phyloP scores from a whole-genome alignment of 768 basidiomycete genomes.

The Kwoniella bestiolae region DNA sequence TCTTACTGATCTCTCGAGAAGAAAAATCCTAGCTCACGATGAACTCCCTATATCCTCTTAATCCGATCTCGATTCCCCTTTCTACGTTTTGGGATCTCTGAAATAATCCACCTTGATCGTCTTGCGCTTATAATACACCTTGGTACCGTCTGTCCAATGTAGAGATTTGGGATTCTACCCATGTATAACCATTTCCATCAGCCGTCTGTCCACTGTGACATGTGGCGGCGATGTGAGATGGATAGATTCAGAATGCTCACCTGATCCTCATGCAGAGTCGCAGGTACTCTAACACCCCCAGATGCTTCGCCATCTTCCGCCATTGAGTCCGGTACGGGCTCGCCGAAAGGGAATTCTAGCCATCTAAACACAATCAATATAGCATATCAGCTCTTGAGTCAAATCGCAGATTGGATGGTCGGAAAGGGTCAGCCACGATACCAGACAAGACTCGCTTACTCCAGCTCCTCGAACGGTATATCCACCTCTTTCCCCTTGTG shows the following conservation, averaged over 20 bases:
- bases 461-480: background rate
- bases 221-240: background rate
- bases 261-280: conserved; percentile 3
- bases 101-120: background rate
- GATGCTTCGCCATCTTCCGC: background rate
- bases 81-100: background rate
- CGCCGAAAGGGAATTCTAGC: conserved; percentile 6
- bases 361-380: conserved; percentile 2
- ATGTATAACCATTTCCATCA: background rate
- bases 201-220: background rate
- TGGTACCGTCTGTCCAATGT: background rate
- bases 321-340: background rate
- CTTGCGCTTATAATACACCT: background rate
- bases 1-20: too few relatives aligned
- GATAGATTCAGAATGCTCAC: background rate
- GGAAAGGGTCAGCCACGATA: too few relatives aligned
- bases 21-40: too few relatives aligned
- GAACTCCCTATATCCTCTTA: too few relatives aligned
- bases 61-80: background rate
- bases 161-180: conserved; percentile 1
- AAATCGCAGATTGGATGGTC: too few relatives aligned
- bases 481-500: background rate
- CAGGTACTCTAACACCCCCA: background rate
- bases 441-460: background rate
- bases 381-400: too few relatives aligned